These are phyloP conservation scores for Trichomonas vaginalis DNA, from an alignment of 208 protist species.

Conservation along the genomic window DNA sequence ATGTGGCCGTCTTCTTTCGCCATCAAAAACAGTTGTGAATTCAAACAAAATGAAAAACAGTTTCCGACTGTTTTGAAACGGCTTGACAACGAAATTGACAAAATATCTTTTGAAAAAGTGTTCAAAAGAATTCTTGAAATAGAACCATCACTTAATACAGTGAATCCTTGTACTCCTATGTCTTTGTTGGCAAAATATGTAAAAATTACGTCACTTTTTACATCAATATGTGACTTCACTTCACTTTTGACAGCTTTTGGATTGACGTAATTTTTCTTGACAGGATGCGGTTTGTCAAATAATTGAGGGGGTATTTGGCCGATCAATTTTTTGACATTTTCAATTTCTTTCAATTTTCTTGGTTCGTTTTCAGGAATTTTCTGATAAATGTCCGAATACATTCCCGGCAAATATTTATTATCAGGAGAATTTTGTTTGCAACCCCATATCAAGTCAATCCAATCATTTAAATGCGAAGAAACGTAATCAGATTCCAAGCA, in stretches of 20 bases:
- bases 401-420: not conserved
- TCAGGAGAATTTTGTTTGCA: not conserved
- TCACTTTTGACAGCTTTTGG: not conserved
- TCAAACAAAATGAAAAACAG: not conserved
- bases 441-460: slow-evolving; percentile 12
- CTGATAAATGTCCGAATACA: not conserved
- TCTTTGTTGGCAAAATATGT: not conserved
- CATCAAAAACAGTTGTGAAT: not conserved
- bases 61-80: not conserved
- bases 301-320: not conserved
- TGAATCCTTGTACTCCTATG: not conserved
- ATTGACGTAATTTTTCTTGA: not conserved
- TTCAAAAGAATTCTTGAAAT: not conserved
- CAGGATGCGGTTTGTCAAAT: not conserved
- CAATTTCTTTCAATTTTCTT: not conserved
- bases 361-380: not conserved
- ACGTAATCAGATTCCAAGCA: not conserved
- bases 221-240: not conserved
- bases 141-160: not conserved
- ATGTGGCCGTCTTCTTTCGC: not conserved
- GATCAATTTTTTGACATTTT: not conserved
- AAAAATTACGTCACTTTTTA: not conserved
- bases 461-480: not conserved
- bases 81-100: not conserved
- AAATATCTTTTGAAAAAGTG: not conserved